These are phyloP conservation scores for Pyrenophora seminiperda DNA, from an alignment of 2,329 filamentous ascomycete genomes.

Conservation along the genomic window DNA sequence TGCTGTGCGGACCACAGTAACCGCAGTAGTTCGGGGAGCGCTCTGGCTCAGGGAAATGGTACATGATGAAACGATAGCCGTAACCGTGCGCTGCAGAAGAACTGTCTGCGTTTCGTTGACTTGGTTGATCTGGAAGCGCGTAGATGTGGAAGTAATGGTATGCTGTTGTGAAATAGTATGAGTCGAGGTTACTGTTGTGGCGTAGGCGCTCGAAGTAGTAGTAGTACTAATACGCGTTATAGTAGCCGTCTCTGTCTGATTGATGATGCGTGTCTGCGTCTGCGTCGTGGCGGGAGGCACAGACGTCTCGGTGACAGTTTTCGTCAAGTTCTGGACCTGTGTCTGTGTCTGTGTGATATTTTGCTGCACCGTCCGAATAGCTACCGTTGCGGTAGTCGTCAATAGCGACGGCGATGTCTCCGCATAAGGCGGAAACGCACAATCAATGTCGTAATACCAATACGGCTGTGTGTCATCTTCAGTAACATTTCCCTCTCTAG, in stretches of 20 bases:
- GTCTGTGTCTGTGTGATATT: too few species aligned
- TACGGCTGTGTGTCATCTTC: conserved; percentile 17
- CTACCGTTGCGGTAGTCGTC: neutral
- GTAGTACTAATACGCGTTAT: neutral
- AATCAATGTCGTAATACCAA: conserved; percentile 29
- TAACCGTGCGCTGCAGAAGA: neutral
- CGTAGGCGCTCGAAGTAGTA: neutral
- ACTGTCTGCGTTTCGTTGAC: neutral
- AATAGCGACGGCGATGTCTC: neutral
- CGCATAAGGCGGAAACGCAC: conserved; percentile 19
- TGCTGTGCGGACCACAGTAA: neutral
- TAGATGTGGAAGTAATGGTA: neutral
- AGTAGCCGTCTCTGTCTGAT: neutral
- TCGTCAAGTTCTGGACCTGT: too few species aligned
- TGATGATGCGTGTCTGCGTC: neutral
- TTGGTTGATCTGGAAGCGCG: neutral
- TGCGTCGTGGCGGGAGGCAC: conserved; percentile 1
- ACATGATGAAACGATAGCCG: neutral
- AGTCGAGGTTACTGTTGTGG: neutral
- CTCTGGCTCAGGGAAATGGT: neutral
- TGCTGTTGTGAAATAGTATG: neutral
- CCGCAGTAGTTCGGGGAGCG: neutral
- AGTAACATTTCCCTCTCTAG: conserved; percentile 13
- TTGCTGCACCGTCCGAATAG: too few species aligned
- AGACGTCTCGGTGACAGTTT: too few species aligned